A percentile compares a stretch with the other conserved stretches of the same genome.
Evolutionary conservation across 75 land plant genomes (phyloP).

Genomic region (Chamaecyparis obtusa): DNA sequence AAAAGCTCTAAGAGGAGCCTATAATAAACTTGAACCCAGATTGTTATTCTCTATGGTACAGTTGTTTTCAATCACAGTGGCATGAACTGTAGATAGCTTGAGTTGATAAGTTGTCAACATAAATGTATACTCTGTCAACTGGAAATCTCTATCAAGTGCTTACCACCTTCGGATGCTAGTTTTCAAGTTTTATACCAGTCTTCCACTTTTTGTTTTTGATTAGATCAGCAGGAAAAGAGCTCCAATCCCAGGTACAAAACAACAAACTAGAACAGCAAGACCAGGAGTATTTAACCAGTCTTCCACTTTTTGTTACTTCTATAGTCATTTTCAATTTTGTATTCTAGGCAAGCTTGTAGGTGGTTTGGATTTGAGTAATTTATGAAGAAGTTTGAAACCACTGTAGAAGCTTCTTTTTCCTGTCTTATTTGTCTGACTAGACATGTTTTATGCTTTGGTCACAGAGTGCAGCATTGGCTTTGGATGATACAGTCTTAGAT

Average conservation of each 20-base stretch:
- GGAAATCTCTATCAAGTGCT: background rate
- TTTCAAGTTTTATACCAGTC: background rate
- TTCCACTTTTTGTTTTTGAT: background rate
- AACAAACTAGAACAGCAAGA: too few species aligned
- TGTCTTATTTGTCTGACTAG: background rate
- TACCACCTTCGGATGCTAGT: background rate
- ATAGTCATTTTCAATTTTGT: background rate
- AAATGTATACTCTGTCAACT: background rate
- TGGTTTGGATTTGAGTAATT: background rate
- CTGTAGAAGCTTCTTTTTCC: background rate
- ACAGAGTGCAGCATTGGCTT: constrained; percentile 64
- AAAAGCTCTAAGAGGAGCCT: background rate
- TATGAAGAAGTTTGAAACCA: background rate
- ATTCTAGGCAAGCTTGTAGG: background rate
- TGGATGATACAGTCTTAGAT: constrained; percentile 74
- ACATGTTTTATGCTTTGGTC: background rate
- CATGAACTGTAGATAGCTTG: background rate
- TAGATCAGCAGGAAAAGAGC: too few species aligned
- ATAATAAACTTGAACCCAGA: background rate
- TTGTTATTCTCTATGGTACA: background rate
- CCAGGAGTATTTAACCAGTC: background rate
- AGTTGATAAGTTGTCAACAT: background rate
- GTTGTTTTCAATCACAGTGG: background rate
- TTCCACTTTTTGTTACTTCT: background rate
- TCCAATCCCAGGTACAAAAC: too few species aligned